A percentile compares a stretch with the other conserved stretches of the same genome.
These are phyloP conservation scores for Vaucheria bursata DNA, from an alignment of 352 stramenopile species.

Conservation along the genomic window DNA sequence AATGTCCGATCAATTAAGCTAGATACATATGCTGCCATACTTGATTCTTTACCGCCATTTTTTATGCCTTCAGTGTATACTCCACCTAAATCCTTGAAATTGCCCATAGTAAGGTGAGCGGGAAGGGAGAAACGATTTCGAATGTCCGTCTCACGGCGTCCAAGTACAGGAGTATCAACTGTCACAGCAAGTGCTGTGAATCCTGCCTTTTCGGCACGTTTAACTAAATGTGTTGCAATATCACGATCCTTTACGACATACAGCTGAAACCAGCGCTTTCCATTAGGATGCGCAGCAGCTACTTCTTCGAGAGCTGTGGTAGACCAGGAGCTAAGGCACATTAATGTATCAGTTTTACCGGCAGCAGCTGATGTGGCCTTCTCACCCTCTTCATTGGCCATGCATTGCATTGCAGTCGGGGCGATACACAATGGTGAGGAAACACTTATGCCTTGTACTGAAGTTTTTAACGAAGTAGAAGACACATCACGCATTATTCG, in stretches of 20 bases:
- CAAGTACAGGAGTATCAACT: constrained; percentile 78
- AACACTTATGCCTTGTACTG: constrained; percentile 64
- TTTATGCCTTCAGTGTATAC: constrained; percentile 51
- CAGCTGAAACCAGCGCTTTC: constrained; percentile 76
- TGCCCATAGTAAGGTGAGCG: background rate
- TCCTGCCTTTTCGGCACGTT: constrained; percentile 63
- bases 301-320: constrained; percentile 69
- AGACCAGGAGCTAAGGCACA: constrained; percentile 75
- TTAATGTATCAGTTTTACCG: constrained; percentile 60
- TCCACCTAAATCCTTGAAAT: constrained; percentile 23
- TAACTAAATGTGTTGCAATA: constrained; percentile 64
- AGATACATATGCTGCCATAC: constrained; percentile 54
- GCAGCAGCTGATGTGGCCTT: constrained; percentile 60
- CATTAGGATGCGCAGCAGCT: constrained; percentile 49
- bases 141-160: constrained; percentile 75
- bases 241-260: constrained; percentile 74
- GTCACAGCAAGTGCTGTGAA: constrained; percentile 81
- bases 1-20: constrained; percentile 75
- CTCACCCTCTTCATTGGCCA: constrained; percentile 76
- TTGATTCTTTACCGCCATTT: constrained; percentile 51
- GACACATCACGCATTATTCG: constrained; percentile 77
- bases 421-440: constrained; percentile 75
- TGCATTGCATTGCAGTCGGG: constrained; percentile 70
- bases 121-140: constrained; percentile 54
- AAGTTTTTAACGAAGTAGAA: constrained; percentile 68